These are phyloP conservation scores for Yarrowia sp. DNA, from an alignment of 805 yeast genomes.

Conservation along the genomic window DNA sequence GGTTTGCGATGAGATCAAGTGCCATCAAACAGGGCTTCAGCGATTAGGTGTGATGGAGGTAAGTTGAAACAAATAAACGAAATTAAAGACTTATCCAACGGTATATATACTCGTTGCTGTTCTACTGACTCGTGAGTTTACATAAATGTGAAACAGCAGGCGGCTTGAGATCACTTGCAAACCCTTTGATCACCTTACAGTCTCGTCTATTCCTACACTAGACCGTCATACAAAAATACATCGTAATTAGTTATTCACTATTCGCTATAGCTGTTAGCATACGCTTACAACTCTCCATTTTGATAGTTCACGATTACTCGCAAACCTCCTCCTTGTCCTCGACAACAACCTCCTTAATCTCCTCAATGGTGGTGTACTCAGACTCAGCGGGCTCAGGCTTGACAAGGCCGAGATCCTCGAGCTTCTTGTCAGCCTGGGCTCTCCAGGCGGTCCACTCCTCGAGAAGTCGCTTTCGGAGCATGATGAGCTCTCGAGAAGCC, in stretches of 20 bases:
- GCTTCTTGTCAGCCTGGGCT: conserved; percentile 47
- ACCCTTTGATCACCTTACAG: too few relatives aligned
- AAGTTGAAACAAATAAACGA: too few relatives aligned
- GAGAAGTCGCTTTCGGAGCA: conserved; percentile 74
- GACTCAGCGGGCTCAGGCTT: conserved; percentile 48
- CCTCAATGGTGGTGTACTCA: conserved; percentile 61
- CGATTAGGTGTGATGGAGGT: too few relatives aligned
- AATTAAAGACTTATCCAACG: too few relatives aligned
- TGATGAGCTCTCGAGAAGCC: conserved; percentile 84
- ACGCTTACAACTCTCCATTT: neutral
- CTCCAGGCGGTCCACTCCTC: conserved; percentile 88
- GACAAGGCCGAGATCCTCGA: conserved; percentile 47
- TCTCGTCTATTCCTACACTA: too few relatives aligned
- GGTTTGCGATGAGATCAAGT: neutral
- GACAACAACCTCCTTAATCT: conserved; percentile 60
- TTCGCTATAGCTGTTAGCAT: too few relatives aligned
- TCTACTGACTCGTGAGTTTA: too few relatives aligned
- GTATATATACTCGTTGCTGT: too few relatives aligned
- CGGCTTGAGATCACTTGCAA: too few relatives aligned
- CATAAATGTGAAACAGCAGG: too few relatives aligned
- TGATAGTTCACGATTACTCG: neutral
- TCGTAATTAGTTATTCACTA: too few relatives aligned
- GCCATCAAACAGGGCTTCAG: neutral
- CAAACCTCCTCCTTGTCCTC: conserved; percentile 46
- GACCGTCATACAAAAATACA: too few relatives aligned